Evolutionary conservation across 2,329 filamentous ascomycete genomes (phyloP), one percentile per base, ranked within the genome.

Genomic region (Fusarium liriodendri): DNA sequence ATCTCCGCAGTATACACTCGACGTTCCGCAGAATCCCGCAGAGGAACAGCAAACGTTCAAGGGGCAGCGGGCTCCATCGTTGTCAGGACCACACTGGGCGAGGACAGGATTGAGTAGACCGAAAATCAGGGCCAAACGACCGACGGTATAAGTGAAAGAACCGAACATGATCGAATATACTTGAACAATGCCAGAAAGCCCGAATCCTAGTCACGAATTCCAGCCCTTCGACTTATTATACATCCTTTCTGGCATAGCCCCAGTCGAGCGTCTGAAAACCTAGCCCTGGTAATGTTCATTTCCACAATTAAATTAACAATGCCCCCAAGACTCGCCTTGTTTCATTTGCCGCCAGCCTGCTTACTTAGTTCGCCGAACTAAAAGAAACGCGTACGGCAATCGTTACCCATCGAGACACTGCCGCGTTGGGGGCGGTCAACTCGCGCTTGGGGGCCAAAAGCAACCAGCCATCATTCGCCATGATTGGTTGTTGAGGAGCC

Each of bases 1-100:
- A 20, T 63, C 61, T 55, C 61, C 61, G 47, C 61, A 63, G 25
- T 63, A 63, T 9, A 55, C 11, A 40, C 27, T 25, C 18, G 61
- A 18, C 18, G 61, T 63, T 55, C 61, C 61, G 61, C 61, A 63
- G 27, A 35, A 63, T 42, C 61, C 47, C 5, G 61, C 47, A 6
- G 61, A 40, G 7, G 61, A 63, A 27, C 61, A 63, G 16, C 61
- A 63, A 13, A 55, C 47, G 47, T 63, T 63, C 35, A 63, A 55
- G 14, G 47, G 61, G 35, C 61, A 63, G 35, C 61, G 22, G 45
- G 61, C 47, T 42, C 61, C 61, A 55, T 42, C 47, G 25, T 63
- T 63, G n/a, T 55, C 27, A 27, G 61, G 22, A 63, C 61, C 61
- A 8, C 61, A 63, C 61, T 63, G 61, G 14, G 61, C 61, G 61